Conservation (phyloP, 805 yeast species). For the Metschnikowia anglica region DNA sequence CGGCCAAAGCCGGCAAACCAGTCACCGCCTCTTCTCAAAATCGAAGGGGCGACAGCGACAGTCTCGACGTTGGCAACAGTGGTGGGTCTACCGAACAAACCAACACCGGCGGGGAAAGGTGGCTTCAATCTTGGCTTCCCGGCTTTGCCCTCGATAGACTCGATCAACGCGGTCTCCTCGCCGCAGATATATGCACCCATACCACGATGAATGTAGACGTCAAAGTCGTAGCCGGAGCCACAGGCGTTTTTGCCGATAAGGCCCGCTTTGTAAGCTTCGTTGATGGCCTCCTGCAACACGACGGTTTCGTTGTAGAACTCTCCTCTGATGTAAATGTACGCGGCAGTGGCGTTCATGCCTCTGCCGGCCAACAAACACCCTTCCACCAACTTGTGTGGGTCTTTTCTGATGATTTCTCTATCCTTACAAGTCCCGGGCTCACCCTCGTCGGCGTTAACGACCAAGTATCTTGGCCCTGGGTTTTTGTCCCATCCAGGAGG, state of each 20-base stretch:
- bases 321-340: conserved; percentile 87
- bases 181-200: conserved; percentile 94
- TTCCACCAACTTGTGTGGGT: conserved; percentile 87
- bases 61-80: conserved; percentile 92
- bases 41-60: conserved; percentile 86
- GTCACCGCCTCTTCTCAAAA: conserved; percentile 82
- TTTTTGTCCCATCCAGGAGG: conserved; percentile 96
- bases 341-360: conserved; percentile 92
- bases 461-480: conserved; percentile 83
- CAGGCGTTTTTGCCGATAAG: conserved; percentile 81
- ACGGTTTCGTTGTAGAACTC: conserved; percentile 84
- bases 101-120: conserved; percentile 94
- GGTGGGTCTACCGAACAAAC: conserved; percentile 86
- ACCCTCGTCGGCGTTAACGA: conserved; percentile 92
- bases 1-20: conserved; percentile 87
- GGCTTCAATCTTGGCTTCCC: conserved; percentile 94
- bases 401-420: conserved; percentile 86
- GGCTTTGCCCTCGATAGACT: conserved; percentile 87
- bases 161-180: conserved; percentile 88
- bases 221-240: conserved; percentile 83
- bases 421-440: conserved; percentile 95
- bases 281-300: conserved; percentile 73
- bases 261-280: conserved; percentile 83
- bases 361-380: conserved; percentile 90
- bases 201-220: conserved; percentile 83